phyloP scores from a whole-genome alignment of 108 stramenopile species.

The Nannochloropsis oceanica region DNA sequence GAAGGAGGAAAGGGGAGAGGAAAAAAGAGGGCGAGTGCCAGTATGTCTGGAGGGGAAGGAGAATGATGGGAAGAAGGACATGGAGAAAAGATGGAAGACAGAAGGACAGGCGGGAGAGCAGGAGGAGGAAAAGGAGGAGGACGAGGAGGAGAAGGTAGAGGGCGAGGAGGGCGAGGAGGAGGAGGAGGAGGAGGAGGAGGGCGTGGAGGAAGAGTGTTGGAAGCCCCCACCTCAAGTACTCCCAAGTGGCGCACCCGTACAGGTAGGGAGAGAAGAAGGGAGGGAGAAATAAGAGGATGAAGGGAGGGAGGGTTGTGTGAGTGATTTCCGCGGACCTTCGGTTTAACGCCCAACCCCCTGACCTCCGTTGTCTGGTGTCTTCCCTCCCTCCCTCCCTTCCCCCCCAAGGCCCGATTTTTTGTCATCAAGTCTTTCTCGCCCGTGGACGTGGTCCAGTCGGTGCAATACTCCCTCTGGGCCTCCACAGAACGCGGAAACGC shows the following conservation, averaged over 20 bases:
- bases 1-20: background rate
- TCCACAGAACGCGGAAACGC: background rate
- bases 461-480: background rate
- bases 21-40: background rate
- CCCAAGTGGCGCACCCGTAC: background rate
- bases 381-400: background rate
- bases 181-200: background rate
- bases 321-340: no score
- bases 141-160: background rate
- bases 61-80: background rate
- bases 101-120: background rate
- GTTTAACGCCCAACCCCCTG: no score
- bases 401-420: background rate
- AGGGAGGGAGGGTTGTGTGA: no score
- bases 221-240: background rate
- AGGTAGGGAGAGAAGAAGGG: background rate
- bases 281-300: background rate
- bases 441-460: background rate
- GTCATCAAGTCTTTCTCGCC: background rate
- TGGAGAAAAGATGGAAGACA: background rate
- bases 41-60: background rate
- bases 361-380: background rate
- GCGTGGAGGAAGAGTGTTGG: background rate
- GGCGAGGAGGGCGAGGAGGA: background rate
- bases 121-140: background rate